Evolutionary conservation across 163 green algal genomes (phyloP), one percentile per base, ranked within the genome.

Genomic region (Scenedesmus sp.): DNA sequence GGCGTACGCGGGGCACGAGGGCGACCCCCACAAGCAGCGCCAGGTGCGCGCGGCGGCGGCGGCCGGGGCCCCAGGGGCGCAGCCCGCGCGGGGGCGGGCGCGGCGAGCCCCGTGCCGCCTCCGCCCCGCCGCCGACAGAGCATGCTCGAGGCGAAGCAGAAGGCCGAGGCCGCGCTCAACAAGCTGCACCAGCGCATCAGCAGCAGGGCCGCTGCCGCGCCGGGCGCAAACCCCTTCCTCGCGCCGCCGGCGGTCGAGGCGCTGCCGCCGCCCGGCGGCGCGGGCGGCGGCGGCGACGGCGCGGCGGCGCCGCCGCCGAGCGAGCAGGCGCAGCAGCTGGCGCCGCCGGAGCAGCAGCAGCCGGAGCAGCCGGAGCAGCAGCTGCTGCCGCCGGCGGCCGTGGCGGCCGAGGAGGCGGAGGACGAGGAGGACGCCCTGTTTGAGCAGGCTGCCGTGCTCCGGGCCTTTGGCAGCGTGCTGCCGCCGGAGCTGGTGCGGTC

Each of bases 11-110:
- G 85, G 77, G 15, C 87, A 90, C 39, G 83, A 89, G 31, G 28
- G 82, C 50, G 66, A 89, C 53, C 81, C 82, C 0, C 66, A 78
- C n/a, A 89, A 89, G 82, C 86, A 91, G 67, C 77, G 76, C 53
- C 64, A 91, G 86, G 86, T 87, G 47, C 20, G 72, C 17, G 10
- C 42, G 24, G 45, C n/a, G n/a, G n/a, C n/a, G n/a, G n/a, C n/a
- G n/a, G n/a, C n/a, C n/a, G n/a, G n/a, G n/a, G n/a, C n/a, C n/a
- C n/a, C n/a, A n/a, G n/a, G n/a, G n/a, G n/a, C n/a, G n/a, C n/a
- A n/a, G n/a, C n/a, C n/a, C n/a, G n/a, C n/a, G n/a, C n/a, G n/a
- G n/a, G n/a, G n/a, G n/a, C n/a, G n/a, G n/a, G n/a, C n/a, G n/a
- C n/a, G n/a, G n/a, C n/a, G n/a, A n/a, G n/a, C n/a, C n/a, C n/a